These are phyloP conservation scores for Coleophoma eucalyptorum DNA, from an alignment of 2,329 filamentous ascomycete species.

Conservation along the genomic window DNA sequence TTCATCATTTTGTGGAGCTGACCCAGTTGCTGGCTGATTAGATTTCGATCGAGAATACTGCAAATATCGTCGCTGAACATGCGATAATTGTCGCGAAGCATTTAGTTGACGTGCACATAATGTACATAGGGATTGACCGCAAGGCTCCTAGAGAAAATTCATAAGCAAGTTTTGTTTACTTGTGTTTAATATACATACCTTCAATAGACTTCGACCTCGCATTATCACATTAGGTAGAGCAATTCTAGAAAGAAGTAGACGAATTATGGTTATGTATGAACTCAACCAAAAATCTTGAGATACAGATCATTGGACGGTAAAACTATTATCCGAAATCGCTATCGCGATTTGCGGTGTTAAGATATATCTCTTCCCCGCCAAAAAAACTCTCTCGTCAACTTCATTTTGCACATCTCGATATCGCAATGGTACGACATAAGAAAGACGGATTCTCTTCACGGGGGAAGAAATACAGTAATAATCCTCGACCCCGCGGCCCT, in stretches of 20 bases:
- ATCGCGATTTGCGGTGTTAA: too few species aligned
- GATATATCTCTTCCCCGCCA: too few species aligned
- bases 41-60: constrained; percentile 23
- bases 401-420: neutral
- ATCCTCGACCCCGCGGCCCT: constrained; percentile 51
- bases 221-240: constrained; percentile 15
- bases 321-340: too few species aligned
- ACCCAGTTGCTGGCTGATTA: constrained; percentile 17
- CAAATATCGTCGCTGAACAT: constrained; percentile 26
- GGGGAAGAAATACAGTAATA: constrained; percentile 60
- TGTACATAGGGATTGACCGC: constrained; percentile 24
- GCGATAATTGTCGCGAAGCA: constrained; percentile 21
- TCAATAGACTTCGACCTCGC: constrained; percentile 24
- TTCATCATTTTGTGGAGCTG: constrained; percentile 7
- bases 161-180: neutral
- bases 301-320: neutral
- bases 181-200: constrained; percentile 12
- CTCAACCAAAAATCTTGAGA: neutral
- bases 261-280: too few species aligned
- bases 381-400: neutral
- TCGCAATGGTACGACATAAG: constrained; percentile 86
- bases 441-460: constrained; percentile 70
- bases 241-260: constrained; percentile 6
- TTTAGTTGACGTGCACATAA: constrained; percentile 28
- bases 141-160: constrained; percentile 19